These are phyloP conservation scores for Cryptosporidium andersoni DNA, from an alignment of 169 alveolate genomes.

Conservation along the genomic window DNA sequence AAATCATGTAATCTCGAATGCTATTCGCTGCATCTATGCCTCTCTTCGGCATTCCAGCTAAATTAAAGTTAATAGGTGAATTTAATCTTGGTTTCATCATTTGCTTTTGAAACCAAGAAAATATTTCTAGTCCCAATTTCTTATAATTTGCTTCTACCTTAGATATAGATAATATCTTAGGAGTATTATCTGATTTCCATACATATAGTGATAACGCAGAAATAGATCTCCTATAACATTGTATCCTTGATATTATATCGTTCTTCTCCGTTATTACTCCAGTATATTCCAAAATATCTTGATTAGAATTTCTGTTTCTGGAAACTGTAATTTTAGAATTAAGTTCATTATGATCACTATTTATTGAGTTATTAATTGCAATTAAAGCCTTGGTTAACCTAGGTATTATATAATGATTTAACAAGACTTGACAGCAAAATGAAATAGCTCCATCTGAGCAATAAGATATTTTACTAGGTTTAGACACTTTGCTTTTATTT, in stretches of 20 bases:
- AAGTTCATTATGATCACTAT: background rate
- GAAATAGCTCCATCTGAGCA: conserved; percentile 62
- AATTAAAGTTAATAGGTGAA: conserved; percentile 39
- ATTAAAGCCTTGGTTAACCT: conserved; percentile 39
- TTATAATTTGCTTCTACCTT: conserved; percentile 13
- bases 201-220: conserved; percentile 42
- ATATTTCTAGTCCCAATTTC: conserved; percentile 23
- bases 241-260: conserved; percentile 54
- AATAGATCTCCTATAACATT: conserved; percentile 58
- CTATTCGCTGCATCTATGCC: conserved; percentile 20
- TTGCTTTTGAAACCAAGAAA: conserved; percentile 52
- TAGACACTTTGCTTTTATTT: conserved; percentile 8
- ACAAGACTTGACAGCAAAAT: conserved; percentile 45
- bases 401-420: conserved; percentile 60
- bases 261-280: conserved; percentile 14
- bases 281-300: background rate
- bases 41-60: conserved; percentile 59
- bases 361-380: conserved; percentile 19
- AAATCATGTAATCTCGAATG: conserved; percentile 36
- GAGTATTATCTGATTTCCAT: conserved; percentile 33
- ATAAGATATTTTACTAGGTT: conserved; percentile 11
- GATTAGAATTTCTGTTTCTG: background rate
- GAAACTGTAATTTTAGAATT: too few relatives aligned
- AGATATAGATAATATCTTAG: conserved; percentile 7
- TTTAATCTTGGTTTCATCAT: conserved; percentile 44